phyloP scores from a whole-genome alignment of 306 rosid genomes.

The Fragaria ananassa region DNA sequence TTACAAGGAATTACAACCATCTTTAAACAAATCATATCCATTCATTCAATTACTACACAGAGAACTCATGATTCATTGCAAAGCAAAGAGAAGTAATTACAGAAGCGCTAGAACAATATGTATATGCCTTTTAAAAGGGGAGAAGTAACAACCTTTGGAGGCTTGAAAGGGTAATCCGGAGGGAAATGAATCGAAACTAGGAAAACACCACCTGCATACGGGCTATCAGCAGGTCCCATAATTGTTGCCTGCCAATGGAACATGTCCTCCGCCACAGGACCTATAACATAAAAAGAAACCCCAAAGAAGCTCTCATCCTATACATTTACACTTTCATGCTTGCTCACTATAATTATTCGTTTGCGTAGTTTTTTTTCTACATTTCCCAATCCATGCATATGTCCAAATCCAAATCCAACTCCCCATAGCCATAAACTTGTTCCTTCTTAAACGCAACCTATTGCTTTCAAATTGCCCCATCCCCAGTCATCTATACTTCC shows the following conservation, averaged over 20 bases:
- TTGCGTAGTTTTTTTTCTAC: neutral
- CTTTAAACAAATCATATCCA: neutral
- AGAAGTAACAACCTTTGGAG: conserved; percentile 61
- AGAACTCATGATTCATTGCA: neutral
- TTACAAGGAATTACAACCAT: neutral
- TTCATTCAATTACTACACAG: neutral
- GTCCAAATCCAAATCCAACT: neutral
- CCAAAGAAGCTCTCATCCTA: neutral
- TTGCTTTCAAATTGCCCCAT: neutral
- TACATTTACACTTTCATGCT: neutral
- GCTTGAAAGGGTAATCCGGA: conserved; percentile 92
- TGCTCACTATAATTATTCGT: no score
- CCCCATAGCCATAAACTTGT: neutral
- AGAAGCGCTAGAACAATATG: neutral
- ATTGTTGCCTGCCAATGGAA: conserved; percentile 94
- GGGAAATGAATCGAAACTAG: conserved; percentile 81
- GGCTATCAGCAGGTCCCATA: conserved; percentile 89
- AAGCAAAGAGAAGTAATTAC: neutral
- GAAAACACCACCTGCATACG: conserved; percentile 78
- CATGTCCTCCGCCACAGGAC: conserved; percentile 96
- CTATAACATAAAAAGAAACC: conserved; percentile 27
- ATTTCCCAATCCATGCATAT: neutral
- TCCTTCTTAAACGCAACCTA: neutral
- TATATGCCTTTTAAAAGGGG: neutral
- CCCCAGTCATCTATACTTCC: neutral